Percentiles rank a stretch among this genome's conserved stretches.
Evolutionary conservation across 163 green algal species (phyloP).

Genomic region (Scenedesmus sp.): DNA sequence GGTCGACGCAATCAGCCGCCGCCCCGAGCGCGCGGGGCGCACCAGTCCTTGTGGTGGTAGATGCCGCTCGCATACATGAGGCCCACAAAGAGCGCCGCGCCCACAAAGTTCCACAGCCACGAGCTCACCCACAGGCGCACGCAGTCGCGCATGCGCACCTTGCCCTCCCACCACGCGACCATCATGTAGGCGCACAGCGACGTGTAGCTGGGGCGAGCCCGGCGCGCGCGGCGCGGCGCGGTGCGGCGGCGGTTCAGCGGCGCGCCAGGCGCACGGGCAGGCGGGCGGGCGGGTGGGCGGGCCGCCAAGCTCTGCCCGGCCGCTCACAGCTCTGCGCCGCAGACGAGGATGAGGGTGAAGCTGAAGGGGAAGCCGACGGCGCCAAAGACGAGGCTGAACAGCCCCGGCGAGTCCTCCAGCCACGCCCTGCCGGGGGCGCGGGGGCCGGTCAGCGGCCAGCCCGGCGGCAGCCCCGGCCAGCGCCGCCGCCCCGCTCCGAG

Average conservation of each 20-base stretch:
- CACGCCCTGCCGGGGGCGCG: too few species aligned
- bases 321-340: constrained; percentile 75
- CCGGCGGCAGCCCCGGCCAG: too few species aligned
- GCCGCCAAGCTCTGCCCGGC: too few species aligned
- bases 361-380: constrained; percentile 54
- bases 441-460: too few species aligned
- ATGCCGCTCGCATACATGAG: constrained; percentile 43
- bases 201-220: constrained; percentile 25
- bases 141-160: constrained; percentile 29
- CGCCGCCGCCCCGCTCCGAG: too few species aligned
- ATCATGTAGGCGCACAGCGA: constrained; percentile 47
- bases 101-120: constrained; percentile 53
- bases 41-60: constrained; percentile 46
- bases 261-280: too few species aligned
- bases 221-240: too few species aligned
- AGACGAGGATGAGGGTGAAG: constrained; percentile 61
- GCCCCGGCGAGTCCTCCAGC: constrained; percentile 23
- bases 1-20: too few species aligned
- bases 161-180: constrained; percentile 57
- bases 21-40: background rate
- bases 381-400: constrained; percentile 41
- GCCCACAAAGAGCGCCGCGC: constrained; percentile 54
- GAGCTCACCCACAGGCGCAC: constrained; percentile 43
- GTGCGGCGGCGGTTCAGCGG: too few species aligned
- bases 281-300: background rate